These are phyloP conservation scores for Tetradesmus lagerheimii DNA, from an alignment of 139 green algal genomes.

Conservation along the genomic window DNA sequence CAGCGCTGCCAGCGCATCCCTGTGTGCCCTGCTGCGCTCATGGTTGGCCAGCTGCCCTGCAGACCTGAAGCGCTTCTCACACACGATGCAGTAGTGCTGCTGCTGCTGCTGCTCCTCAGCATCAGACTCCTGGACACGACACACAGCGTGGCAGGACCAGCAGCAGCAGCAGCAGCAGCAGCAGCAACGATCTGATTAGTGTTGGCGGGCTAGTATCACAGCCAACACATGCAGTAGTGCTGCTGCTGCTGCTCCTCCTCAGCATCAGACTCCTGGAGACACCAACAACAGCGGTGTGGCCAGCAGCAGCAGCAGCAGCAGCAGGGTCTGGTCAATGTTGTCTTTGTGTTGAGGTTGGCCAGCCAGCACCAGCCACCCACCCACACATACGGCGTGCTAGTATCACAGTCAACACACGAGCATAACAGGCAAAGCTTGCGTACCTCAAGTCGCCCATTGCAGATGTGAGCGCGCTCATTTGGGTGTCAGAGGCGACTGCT, in stretches of 20 bases:
- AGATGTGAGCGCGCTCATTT: too few relatives aligned
- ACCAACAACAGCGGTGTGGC: neutral
- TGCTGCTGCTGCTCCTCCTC: constrained; percentile 44
- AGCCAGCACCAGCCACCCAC: too few relatives aligned
- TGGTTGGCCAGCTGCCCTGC: constrained; percentile 89
- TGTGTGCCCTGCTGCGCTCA: constrained; percentile 88
- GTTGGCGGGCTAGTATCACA: too few relatives aligned
- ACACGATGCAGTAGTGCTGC: constrained; percentile 86
- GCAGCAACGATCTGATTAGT: neutral
- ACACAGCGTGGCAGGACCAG: too few relatives aligned
- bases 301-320: neutral
- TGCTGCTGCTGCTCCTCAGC: neutral
- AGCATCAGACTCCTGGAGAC: constrained; percentile 1
- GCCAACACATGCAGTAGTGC: constrained; percentile 76
- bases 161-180: neutral
- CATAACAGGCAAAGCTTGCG: too few relatives aligned
- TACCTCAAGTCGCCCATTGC: too few relatives aligned
- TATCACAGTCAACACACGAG: too few relatives aligned
- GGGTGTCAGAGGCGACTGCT: too few relatives aligned
- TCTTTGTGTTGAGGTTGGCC: too few relatives aligned
- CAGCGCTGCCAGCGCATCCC: constrained; percentile 67
- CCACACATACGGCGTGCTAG: too few relatives aligned
- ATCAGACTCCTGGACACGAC: constrained; percentile 2
- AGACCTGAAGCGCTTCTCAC: constrained; percentile 93
- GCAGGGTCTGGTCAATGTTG: too few relatives aligned